Evolutionary conservation across 805 yeast species (phyloP), one percentile per base, ranked within the genome.

Genomic region (Soucietia sequanensis): DNA sequence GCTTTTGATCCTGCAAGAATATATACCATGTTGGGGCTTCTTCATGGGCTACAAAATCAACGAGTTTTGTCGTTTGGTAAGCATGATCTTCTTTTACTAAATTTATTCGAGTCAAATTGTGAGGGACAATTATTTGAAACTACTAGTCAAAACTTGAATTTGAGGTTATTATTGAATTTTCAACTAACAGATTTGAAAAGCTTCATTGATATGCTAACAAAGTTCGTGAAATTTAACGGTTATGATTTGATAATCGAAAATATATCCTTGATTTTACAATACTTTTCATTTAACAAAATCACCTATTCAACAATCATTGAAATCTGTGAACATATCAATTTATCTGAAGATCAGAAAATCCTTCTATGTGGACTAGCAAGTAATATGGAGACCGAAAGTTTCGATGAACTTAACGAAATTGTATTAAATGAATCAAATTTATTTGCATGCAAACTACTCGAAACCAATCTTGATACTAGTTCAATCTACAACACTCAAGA

Each of bases 1-100:
- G 59, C 79, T 0, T 87, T 77, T 59, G 95, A 80, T 43, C 87
- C 89, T 3, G 77, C 88, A 0, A 75, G 84, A 54, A 69, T 83
- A 2, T 84, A 77, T 41, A 52, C 82, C 3, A 47, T 78, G 1
- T 52, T 64, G 19, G 95, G 93, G 4, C 42, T 86, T 9, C 48
- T 73, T 7, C 46, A 60, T n/a, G 89, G 85, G 1, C 56, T 83
- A 16, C 45, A 54, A 12, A 34, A 36, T 2, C 46, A 44, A 22
- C 33, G 40, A 18, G 58, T 60, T 1, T 48, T 66, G 21, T 23
- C 41, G 12, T 56, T 45, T 35, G 62, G 56, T 2, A 35, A 34
- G 3, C 63, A 60, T 36, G 65, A 55, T 20, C 23, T 25, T 5
- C 37, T 45, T 8, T 44, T 67, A 30, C 18, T 52, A 6, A 31